A percentile compares a stretch with the other conserved stretches of the same genome.
Evolutionary conservation across 257 asterid species (phyloP).

Genomic region (Solanum medicagineum): DNA sequence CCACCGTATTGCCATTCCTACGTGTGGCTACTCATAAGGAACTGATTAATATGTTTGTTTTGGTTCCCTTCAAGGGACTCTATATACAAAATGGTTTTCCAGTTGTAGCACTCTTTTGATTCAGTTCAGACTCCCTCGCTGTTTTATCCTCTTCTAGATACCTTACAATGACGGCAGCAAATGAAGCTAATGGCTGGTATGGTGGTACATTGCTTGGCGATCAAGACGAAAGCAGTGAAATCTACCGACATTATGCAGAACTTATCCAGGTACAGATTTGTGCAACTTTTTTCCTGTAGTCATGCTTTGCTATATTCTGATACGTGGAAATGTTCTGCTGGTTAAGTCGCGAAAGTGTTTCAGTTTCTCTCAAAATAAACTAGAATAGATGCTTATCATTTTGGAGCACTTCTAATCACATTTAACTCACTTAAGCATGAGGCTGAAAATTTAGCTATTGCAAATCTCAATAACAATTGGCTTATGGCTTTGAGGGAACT

Average conservation of each 20-base stretch:
- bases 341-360: not conserved
- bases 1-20: not conserved
- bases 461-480: not conserved
- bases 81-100: not conserved
- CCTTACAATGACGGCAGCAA: conserved; percentile 66
- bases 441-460: not conserved
- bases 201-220: conserved; percentile 91
- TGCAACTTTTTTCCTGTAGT: not conserved
- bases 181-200: conserved; percentile 92
- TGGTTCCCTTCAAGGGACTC: not conserved
- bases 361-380: not conserved
- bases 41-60: not conserved
- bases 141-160: conserved; percentile 31
- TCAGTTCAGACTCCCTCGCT: not conserved
- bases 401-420: not conserved
- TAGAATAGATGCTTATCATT: not conserved
- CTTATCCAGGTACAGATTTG: conserved; percentile 60
- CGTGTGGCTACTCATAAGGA: not conserved
- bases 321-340: not conserved
- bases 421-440: not conserved
- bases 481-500: not conserved
- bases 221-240: conserved; percentile 73
- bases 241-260: conserved; percentile 84
- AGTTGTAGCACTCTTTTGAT: not conserved
- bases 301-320: not conserved